Evolutionary conservation across 495 filamentous ascomycete species (phyloP).

Genomic region (Chaetomium tenue): DNA sequence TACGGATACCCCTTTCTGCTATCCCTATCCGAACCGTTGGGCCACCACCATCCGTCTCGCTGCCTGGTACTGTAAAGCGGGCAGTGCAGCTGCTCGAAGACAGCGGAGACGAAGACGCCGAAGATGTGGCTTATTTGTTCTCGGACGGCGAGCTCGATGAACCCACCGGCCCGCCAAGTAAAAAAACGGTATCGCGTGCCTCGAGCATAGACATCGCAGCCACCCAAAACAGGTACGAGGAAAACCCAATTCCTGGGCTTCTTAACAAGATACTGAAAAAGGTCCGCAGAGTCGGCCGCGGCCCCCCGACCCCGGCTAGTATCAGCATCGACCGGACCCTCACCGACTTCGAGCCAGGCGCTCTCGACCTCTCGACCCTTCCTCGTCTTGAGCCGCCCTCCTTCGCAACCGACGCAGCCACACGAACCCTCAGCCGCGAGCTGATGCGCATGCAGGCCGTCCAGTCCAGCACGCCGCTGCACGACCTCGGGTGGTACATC

Average conservation of each 20-base stretch:
- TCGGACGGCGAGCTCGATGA: constrained; percentile 35
- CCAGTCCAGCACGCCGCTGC: constrained; percentile 61
- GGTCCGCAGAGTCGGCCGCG: not conserved
- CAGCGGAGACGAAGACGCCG: constrained; percentile 53
- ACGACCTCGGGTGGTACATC: constrained; percentile 85
- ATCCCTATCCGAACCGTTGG: constrained; percentile 27
- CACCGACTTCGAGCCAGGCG: constrained; percentile 68
- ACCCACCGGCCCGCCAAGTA: not conserved
- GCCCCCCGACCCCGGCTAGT: constrained; percentile 9
- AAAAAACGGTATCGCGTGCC: constrained; percentile 14
- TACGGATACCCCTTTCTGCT: constrained; percentile 35
- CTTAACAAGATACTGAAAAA: not conserved
- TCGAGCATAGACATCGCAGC: constrained; percentile 15
- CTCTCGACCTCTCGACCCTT: constrained; percentile 55
- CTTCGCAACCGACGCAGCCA: constrained; percentile 66
- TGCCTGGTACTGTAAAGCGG: constrained; percentile 10
- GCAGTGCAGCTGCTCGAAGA: constrained; percentile 17
- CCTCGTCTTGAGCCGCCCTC: constrained; percentile 60
- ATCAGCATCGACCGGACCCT: constrained; percentile 13
- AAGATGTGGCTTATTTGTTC: constrained; percentile 52
- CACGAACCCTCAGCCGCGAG: constrained; percentile 61
- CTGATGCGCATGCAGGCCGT: constrained; percentile 56
- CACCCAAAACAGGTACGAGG: constrained; percentile 7
- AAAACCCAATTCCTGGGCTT: not conserved
- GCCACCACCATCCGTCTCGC: not conserved